Conservation (phyloP, 139 green algal species). For the Microglena sp. region DNA sequence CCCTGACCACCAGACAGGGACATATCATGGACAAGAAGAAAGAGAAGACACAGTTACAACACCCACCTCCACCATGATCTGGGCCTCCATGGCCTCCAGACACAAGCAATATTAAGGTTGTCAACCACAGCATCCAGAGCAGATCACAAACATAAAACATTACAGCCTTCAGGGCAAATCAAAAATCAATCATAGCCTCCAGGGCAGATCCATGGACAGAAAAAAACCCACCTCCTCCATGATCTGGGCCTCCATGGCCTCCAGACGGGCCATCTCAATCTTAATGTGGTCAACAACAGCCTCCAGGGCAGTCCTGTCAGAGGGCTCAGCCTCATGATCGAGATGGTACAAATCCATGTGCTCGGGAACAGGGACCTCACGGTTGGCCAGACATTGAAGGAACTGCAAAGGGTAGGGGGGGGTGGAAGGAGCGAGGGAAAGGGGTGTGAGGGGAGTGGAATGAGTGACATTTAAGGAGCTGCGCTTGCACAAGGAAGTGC, state of each 20-base stretch:
- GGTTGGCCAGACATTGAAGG: slow-evolving; percentile 64
- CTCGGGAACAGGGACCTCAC: slow-evolving; percentile 82
- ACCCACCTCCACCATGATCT: slow-evolving; percentile 40
- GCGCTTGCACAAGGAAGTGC: too few relatives aligned
- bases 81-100: slow-evolving; percentile 40
- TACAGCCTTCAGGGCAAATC: too few relatives aligned
- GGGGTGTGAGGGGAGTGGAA: too few relatives aligned
- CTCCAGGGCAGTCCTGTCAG: slow-evolving; percentile 72
- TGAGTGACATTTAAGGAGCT: too few relatives aligned
- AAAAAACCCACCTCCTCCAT: slow-evolving; percentile 36
- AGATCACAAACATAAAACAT: too few relatives aligned
- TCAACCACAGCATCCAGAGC: slow-evolving; percentile 64
- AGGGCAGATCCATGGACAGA: too few relatives aligned
- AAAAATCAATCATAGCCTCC: too few relatives aligned
- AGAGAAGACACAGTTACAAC: too few relatives aligned
- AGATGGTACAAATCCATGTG: slow-evolving; percentile 94
- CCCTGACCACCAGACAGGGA: slow-evolving; percentile 30
- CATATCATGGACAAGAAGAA: too few relatives aligned
- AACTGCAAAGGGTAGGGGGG: too few relatives aligned
- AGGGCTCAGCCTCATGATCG: slow-evolving; percentile 70
- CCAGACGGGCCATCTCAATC: slow-evolving; percentile 30
- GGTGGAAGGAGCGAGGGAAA: too few relatives aligned
- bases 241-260: slow-evolving; percentile 45
- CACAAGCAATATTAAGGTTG: slow-evolving; percentile 35
- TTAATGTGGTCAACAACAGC: slow-evolving; percentile 45